Base-by-base conservation (phyloP, 2,329 filamentous ascomycete genomes). In the Cladosporium phlei region DNA sequence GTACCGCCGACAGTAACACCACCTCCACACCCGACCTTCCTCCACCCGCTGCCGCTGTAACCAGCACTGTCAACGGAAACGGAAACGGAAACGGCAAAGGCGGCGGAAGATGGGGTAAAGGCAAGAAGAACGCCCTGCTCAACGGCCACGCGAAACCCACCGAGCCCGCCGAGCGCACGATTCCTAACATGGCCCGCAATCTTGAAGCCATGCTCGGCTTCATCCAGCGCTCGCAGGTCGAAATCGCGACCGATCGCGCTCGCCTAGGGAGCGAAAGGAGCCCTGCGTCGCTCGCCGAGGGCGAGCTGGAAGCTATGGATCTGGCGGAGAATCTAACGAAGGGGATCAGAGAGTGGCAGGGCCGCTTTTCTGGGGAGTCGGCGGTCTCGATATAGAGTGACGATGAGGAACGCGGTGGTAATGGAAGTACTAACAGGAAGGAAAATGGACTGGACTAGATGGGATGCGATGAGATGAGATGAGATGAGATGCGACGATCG, bases 211-310 rank as follows among this genome's bases (percentile, higher is more conserved):
- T 96, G 62, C 76, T 95, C 49, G 88, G 93, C 56, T 96, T 91
- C 61, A 95, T 96, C 53, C 84, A 86, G 3, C 82, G 88, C 55
- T 91, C 88, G 48, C 89, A 96, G 65, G 76, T 95, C 5, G 90
- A 96, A 60, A 78, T 95, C 67, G 88, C 87, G 2, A 81, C 79
- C 22, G 84, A 65, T 67, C 69, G 51, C 73, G 68, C 5, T 61
- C 67, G 44, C 59, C 68, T 17, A 66, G 67, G 27, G 66, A 67
- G 37, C 22, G 44, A 47, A 14, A 33, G 44, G 14, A 47, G 34
- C 14, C 44, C 39, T 14, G 17, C n/a, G 7, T 43, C 44, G 19
- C 34, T 21, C 8, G 24, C 32, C 1, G 42, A 46, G 12, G 44
- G 33, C 27, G 37, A 30, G 21, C 21, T 24, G 12, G 37, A 39